These are phyloP conservation scores for Auxenochlorella pyrenoidosa DNA, from an alignment of 139 green algal species.

Conservation along the genomic window DNA sequence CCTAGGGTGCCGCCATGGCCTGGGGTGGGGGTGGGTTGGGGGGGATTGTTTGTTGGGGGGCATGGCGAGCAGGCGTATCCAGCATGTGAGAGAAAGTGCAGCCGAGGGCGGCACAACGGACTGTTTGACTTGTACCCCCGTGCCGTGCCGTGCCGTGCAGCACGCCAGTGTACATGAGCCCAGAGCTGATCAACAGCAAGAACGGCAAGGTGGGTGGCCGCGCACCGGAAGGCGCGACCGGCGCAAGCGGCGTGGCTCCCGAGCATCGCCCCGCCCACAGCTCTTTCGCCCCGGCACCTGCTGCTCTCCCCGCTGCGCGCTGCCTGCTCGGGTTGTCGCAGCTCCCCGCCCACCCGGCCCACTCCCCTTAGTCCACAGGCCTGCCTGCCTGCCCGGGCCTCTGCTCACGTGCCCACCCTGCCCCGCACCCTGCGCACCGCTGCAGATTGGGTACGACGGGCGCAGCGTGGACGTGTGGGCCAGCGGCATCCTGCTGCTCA, in stretches of 20 bases:
- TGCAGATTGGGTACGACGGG: slow-evolving; percentile 65
- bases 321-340: not conserved
- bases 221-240: too few relatives aligned
- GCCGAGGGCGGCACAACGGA: too few relatives aligned
- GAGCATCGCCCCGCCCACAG: not conserved
- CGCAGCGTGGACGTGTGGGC: slow-evolving; percentile 80
- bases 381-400: too few relatives aligned
- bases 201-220: slow-evolving; percentile 15
- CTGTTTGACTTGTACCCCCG: too few relatives aligned
- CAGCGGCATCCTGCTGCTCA: slow-evolving; percentile 81
- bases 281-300: not conserved
- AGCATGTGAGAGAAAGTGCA: too few relatives aligned
- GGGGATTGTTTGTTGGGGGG: too few relatives aligned
- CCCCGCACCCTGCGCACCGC: not conserved
- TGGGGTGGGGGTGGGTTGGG: too few relatives aligned
- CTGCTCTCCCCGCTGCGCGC: not conserved
- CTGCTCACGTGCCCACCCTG: not conserved
- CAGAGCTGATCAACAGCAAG: slow-evolving; percentile 73
- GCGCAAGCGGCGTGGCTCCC: too few relatives aligned
- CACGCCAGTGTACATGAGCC: slow-evolving; percentile 88
- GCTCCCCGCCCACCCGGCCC: too few relatives aligned
- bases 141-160: too few relatives aligned
- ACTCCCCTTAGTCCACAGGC: too few relatives aligned
- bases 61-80: too few relatives aligned
- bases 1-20: not conserved